Conservation (phyloP, 768 basidiomycete genomes). For the Pisolithus tinctorius region DNA sequence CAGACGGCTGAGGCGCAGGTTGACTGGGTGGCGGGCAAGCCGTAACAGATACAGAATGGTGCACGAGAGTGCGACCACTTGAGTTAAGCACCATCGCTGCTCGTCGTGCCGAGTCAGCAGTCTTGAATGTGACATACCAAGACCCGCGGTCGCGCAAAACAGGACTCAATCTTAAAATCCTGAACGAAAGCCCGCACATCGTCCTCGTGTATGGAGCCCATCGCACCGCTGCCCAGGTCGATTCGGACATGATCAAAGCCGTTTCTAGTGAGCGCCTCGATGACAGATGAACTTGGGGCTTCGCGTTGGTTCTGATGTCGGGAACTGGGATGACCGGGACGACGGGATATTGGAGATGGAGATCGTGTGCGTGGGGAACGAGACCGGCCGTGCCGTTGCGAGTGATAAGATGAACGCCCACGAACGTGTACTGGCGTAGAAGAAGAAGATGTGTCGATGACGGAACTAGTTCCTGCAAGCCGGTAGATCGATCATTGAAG, state of each 20-base stretch:
- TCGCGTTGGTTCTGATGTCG: conserved; percentile 18
- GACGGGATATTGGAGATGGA: conserved; percentile 36
- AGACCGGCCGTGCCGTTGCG: conserved; percentile 12
- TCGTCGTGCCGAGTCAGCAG: conserved; percentile 53
- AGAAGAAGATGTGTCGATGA: conserved; percentile 24
- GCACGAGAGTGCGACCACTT: conserved; percentile 45
- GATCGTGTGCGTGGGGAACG: conserved; percentile 27
- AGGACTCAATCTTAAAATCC: conserved; percentile 65
- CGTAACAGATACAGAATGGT: conserved; percentile 52
- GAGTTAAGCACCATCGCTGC: conserved; percentile 59
- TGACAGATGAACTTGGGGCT: conserved; percentile 12
- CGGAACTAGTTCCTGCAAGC: conserved; percentile 14
- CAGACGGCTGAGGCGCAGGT: conserved; percentile 26
- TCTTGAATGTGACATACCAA: conserved; percentile 78
- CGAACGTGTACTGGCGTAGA: conserved; percentile 27
- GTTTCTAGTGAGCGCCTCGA: conserved; percentile 50
- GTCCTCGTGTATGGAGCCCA: conserved; percentile 52
- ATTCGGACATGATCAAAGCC: conserved; percentile 63
- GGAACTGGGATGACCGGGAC: conserved; percentile 28
- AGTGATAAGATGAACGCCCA: conserved; percentile 20
- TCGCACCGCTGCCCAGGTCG: conserved; percentile 38
- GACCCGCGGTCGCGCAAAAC: conserved; percentile 63
- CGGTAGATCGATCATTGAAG: conserved; percentile 14
- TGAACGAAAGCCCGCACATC: conserved; percentile 65
- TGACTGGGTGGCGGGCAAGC: conserved; percentile 33